Evolutionary conservation across 805 yeast genomes (phyloP), one percentile per base, ranked within the genome.

Genomic region (Zygotorulaspora danielsina): DNA sequence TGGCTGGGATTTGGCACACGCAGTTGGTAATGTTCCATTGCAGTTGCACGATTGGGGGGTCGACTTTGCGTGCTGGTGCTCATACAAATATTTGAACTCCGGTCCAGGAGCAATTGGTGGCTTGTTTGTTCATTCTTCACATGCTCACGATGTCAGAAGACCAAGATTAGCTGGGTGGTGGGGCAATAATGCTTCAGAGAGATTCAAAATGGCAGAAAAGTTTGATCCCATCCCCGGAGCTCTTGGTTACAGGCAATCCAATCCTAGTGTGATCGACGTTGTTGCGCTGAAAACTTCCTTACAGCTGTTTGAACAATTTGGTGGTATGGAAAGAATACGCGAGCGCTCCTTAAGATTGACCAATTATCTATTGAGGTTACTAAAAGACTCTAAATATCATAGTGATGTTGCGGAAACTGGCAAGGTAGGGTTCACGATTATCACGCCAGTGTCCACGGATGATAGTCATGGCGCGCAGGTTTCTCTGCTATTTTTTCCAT

Each of bases 1-100:
- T 19, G 97, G 96, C 1, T 89, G 96, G 96, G 97, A 89, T 61
- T 69, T 89, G 50, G 97, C 97, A 1, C 97, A 89, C 59, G 96
- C 94, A 1, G 90, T 72, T 2, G 97, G 97, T 2, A 90, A 90
- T 59, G 89, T 86, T 2, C 79, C 78, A 6, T 62, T 90, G 37
- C 52, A 72, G 34, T 65, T 89, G 37, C 97, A 89, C 58, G 86
- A 84, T 34, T 89, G 96, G 96, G 66, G 73, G 41, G 93, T 85
- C 4, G 97, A 89, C 62, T 88, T 89, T 67, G 97, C 97, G 1
- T 86, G 78, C 13, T 89, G 96, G 88, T 89, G 97, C 60, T 79
- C 94, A 4, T 89, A 89, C 69, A 89, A 89, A 60, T 89, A 89
- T 58, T 64, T 89, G 47, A 90, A 90, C 58, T 62, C 95, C 3